Percentiles rank a stretch among this genome's conserved stretches.
Evolutionary conservation across 2,329 filamentous ascomycete genomes (phyloP).

Genomic region (Alternaria triticimaculans): DNA sequence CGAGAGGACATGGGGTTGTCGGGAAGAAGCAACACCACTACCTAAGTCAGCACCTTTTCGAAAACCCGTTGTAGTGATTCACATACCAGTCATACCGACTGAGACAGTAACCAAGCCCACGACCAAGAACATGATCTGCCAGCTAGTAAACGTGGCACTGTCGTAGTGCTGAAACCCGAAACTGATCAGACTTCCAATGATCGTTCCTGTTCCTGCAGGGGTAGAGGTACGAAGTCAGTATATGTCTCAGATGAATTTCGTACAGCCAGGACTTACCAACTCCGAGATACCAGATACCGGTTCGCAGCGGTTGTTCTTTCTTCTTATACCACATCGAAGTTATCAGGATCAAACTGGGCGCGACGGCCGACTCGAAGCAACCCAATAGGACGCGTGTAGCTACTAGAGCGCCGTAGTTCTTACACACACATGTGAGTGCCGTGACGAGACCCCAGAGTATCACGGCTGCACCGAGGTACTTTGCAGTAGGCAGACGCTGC

Average conservation of each 20-base stretch:
- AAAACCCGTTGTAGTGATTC: no score
- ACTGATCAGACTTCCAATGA: slow-evolving; percentile 63
- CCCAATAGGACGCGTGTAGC: slow-evolving; percentile 60
- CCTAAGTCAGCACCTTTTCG: neutral
- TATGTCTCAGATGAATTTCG: neutral
- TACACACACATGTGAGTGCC: slow-evolving; percentile 55
- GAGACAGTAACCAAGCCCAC: slow-evolving; percentile 49
- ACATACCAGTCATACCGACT: slow-evolving; percentile 34
- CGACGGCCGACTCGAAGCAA: slow-evolving; percentile 56
- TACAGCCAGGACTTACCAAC: neutral
- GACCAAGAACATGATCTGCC: slow-evolving; percentile 73
- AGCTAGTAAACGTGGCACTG: slow-evolving; percentile 62
- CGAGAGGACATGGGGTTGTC: slow-evolving; percentile 49
- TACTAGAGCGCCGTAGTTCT: slow-evolving; percentile 59
- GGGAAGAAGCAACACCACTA: slow-evolving; percentile 62
- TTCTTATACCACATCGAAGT: slow-evolving; percentile 72
- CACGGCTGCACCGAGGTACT: slow-evolving; percentile 57
- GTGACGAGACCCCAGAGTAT: slow-evolving; percentile 58
- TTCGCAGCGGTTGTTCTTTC: slow-evolving; percentile 66
- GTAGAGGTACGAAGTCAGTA: slow-evolving; percentile 44
- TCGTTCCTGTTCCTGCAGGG: slow-evolving; percentile 55
- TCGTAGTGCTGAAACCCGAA: slow-evolving; percentile 64
- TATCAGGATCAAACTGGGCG: slow-evolving; percentile 67
- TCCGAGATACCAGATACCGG: slow-evolving; percentile 50
- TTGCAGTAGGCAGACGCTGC: slow-evolving; percentile 61